Base-by-base conservation (phyloP, 1,139 yeast genomes). In the Yamadazyma pseudoaaseri region DNA sequence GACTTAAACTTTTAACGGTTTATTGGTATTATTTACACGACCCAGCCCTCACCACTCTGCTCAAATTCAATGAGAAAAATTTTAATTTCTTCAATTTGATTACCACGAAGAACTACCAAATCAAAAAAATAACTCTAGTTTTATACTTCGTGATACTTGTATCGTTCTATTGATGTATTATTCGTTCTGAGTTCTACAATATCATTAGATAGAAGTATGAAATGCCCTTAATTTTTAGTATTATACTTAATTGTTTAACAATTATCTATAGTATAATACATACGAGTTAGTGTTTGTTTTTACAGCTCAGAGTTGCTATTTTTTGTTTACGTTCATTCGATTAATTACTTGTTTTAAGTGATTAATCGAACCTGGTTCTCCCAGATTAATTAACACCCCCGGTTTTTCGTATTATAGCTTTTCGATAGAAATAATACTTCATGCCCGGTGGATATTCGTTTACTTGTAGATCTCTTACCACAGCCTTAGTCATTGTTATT, bases 381-480 rank as follows among this genome's bases (percentile, higher is more conserved):
- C 76, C 60, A 69, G 55, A 70, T 37, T 39, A 56, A 64, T 46
- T 30, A 28, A 30, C 37, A 36, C 30, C 44, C 70, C 75, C 70
- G 75, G 74, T 60, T 69, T 67, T 58, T 69, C 75, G 75, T 69
- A 68, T 61, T 50, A 52, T 54, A 52, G 48, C 67, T 65, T 42
- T 36, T 49, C 61, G 44, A 59, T 69, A 68, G 70, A 51, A 52
- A 56, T 48, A 52, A 61, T 65, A 67, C 76, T 70, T 70, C 76
- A 70, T 70, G 76, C 76, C 74, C 75, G 73, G 76, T 67, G 56
- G 46, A 69, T 59, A 69, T 59, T 39, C 13, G 39, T 27, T 20
- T n/a, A n/a, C n/a, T n/a, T n/a, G n/a, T n/a, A n/a, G n/a, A 10
- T 23, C 26, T 26, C 8, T 20, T 15, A 8, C 16, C 16, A 3